Evolutionary conservation across 805 yeast species (phyloP), one percentile per base, ranked within the genome.

Genomic region (Schwanniomyces yamadae): DNA sequence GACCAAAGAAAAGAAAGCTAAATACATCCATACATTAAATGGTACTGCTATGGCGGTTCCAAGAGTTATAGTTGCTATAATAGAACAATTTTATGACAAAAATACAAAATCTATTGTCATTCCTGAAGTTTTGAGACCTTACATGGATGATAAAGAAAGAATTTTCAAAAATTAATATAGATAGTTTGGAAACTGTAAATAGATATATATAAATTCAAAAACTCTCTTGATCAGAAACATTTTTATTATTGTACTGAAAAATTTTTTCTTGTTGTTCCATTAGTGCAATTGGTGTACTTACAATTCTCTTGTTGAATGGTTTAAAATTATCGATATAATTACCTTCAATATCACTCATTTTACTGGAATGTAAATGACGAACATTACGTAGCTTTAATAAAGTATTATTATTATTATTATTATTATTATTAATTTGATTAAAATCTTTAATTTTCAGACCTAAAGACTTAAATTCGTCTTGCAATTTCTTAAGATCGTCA

Each of bases 41-140:
- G 99, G 97, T 12, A 93, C 99, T 0, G 96, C 96, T 2, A 74
- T 90, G 75, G 99, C 99, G 1, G 82, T 91, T 11, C 99, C 99
- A 2, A 69, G 99, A 40, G 82, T 90, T 1, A 80, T 93, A 13
- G 73, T 90, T 14, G 96, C 98, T 1, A 72, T 93, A n/a, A 64
- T 91, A 4, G 99, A 93, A 61, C 93, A 84, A 56, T 75, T 74
- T 48, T 93, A 84, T 52, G 82, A 88, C 43, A 74, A 80, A 3
- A 58, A 46, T 3, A 70, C 75, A 0, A 62, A 78, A 10, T 57
- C 71, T 4, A 73, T 90, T 5, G 44, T 53, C 9, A 75, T 90
- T 34, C 97, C 97, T 4, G 59, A 75, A 29, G 84, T 77, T 1
- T 66, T 90, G 34, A 71, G 78, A 42, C 74, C 76, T 6, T 88